phyloP scores from a whole-genome alignment of 768 basidiomycete species.

The Mycena chlorophos region DNA sequence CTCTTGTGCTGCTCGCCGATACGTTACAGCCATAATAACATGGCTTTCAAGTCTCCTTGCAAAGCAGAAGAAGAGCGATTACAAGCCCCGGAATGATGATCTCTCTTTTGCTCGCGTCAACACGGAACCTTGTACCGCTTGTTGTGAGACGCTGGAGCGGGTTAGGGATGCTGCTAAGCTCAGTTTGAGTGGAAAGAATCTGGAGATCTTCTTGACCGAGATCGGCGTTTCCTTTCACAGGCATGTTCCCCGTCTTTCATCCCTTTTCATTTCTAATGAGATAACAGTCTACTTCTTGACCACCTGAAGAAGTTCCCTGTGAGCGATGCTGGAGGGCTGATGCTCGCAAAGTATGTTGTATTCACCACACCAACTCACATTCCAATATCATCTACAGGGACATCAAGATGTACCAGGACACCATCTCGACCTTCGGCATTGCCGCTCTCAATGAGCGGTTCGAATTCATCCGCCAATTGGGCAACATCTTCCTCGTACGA shows the following conservation, averaged over 20 bases:
- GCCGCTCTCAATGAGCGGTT: constrained; percentile 89
- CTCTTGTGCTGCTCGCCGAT: not conserved
- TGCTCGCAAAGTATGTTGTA: constrained; percentile 90
- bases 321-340: constrained; percentile 92
- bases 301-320: constrained; percentile 96
- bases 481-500: constrained; percentile 94
- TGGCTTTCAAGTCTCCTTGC: constrained; percentile 77
- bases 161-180: constrained; percentile 74
- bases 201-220: constrained; percentile 89
- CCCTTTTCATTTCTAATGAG: not conserved
- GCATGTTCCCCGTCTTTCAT: constrained; percentile 34
- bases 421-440: constrained; percentile 77
- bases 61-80: constrained; percentile 95
- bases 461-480: constrained; percentile 96
- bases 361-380: not conserved
- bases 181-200: constrained; percentile 88
- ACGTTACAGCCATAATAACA: constrained; percentile 57
- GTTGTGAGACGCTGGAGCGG: constrained; percentile 83
- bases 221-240: constrained; percentile 93
- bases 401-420: constrained; percentile 94
- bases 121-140: constrained; percentile 87
- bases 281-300: constrained; percentile 78
- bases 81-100: constrained; percentile 96
- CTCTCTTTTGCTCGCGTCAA: constrained; percentile 91
- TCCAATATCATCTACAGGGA: constrained; percentile 55